A percentile compares a stretch with the other conserved stretches of the same genome.
These are phyloP conservation scores for Candida bentonensis DNA, from an alignment of 805 yeast genomes.

Conservation along the genomic window DNA sequence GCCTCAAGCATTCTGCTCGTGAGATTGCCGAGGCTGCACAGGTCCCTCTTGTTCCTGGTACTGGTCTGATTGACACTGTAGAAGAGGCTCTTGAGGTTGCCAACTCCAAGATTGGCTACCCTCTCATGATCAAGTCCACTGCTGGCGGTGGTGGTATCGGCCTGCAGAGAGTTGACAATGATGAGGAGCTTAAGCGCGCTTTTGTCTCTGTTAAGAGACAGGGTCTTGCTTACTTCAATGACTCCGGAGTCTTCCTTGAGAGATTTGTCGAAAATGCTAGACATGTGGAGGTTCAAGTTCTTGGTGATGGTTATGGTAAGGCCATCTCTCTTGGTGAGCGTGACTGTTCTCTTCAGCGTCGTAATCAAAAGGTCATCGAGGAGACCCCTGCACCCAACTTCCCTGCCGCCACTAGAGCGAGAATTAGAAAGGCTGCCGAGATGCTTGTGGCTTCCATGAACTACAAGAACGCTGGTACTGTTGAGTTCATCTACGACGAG, in stretches of 20 bases:
- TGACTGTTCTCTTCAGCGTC: constrained; percentile 93
- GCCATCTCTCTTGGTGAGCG: constrained; percentile 95
- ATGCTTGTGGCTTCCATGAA: constrained; percentile 68
- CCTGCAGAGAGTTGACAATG: constrained; percentile 78
- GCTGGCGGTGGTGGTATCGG: constrained; percentile 99
- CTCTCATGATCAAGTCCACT: constrained; percentile 92
- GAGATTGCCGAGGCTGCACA: constrained; percentile 83
- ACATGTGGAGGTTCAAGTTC: constrained; percentile 92
- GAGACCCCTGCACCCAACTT: constrained; percentile 96
- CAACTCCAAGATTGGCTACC: constrained; percentile 49
- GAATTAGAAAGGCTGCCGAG: constrained; percentile 75
- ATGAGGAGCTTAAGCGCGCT: constrained; percentile 66
- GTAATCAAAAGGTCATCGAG: constrained; percentile 92
- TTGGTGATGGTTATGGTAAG: constrained; percentile 89
- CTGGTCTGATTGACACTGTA: constrained; percentile 60
- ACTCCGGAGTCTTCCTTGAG: constrained; percentile 89
- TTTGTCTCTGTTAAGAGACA: constrained; percentile 88
- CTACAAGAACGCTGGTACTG: constrained; percentile 95
- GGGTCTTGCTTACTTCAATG: constrained; percentile 87
- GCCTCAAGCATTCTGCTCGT: constrained; percentile 93
- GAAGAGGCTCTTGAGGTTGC: constrained; percentile 70
- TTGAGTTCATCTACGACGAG: constrained; percentile 87
- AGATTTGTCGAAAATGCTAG: constrained; percentile 90
- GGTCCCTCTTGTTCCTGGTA: constrained; percentile 96
- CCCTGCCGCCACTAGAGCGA: constrained; percentile 61